Evolutionary conservation across 1,139 yeast genomes (phyloP).

Genomic region (Wickerhamomyces sp.): DNA sequence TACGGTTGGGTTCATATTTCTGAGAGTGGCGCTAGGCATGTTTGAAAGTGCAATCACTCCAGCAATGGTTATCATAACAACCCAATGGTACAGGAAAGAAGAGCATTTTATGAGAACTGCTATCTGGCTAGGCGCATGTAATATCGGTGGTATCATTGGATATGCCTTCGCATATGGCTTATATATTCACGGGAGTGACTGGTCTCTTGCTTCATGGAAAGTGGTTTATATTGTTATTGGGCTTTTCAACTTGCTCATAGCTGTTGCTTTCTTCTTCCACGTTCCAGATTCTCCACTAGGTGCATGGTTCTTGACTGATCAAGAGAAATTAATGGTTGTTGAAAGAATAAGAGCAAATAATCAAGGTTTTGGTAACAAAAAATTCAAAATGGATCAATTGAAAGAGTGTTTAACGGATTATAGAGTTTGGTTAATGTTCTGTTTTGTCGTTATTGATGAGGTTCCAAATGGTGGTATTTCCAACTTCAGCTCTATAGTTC

Average conservation of each 20-base stretch:
- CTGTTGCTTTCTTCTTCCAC: slow-evolving; percentile 37
- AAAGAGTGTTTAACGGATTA: slow-evolving; percentile 37
- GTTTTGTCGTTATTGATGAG: slow-evolving; percentile 31
- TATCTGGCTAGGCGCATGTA: slow-evolving; percentile 42
- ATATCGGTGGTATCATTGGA: slow-evolving; percentile 40
- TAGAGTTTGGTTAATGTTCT: slow-evolving; percentile 45
- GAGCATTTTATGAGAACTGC: slow-evolving; percentile 32
- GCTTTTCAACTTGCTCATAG: slow-evolving; percentile 41
- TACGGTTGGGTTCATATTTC: slow-evolving; percentile 37
- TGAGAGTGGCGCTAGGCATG: slow-evolving; percentile 42
- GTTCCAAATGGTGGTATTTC: slow-evolving; percentile 29
- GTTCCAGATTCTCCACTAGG: slow-evolving; percentile 46
- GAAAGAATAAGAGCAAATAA: slow-evolving; percentile 43
- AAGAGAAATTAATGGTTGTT: slow-evolving; percentile 47
- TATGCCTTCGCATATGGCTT: slow-evolving; percentile 45
- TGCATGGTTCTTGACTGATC: slow-evolving; percentile 45
- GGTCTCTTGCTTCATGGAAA: slow-evolving; percentile 42
- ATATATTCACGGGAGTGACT: slow-evolving; percentile 28
- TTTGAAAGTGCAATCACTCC: slow-evolving; percentile 47
- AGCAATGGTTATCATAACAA: slow-evolving; percentile 47
- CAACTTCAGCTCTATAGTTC: slow-evolving; percentile 18
- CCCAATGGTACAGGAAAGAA: slow-evolving; percentile 48
- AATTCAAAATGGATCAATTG: slow-evolving; percentile 50
- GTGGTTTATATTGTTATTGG: slow-evolving; percentile 44
- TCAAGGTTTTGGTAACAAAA: slow-evolving; percentile 52